Percentiles rank a stretch among this genome's conserved stretches.
These are phyloP conservation scores for Leishmania arabica DNA, from an alignment of 208 protist species.

Conservation along the genomic window DNA sequence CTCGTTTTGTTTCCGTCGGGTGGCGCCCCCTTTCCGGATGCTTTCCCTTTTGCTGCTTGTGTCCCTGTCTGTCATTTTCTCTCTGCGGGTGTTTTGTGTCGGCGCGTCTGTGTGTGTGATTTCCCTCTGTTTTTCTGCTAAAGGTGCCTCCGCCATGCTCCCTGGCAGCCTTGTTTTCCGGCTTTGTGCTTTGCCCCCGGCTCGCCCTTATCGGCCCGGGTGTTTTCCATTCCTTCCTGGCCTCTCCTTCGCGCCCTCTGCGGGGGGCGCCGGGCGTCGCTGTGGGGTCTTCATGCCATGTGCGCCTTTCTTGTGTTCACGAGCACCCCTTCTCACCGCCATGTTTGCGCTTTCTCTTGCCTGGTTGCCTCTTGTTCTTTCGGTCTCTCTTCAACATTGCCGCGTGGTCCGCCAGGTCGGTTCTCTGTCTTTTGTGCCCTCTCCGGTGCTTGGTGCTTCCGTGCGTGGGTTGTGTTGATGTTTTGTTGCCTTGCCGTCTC, in stretches of 20 bases:
- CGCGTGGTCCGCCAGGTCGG: neutral
- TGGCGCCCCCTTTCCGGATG: rapidly evolving
- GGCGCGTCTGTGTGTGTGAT: neutral
- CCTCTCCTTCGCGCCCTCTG: neutral
- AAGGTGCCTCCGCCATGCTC: neutral
- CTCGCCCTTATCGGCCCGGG: neutral
- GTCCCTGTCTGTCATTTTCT: neutral
- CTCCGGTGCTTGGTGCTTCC: neutral
- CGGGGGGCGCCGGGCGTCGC: too few species aligned
- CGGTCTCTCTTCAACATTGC: neutral
- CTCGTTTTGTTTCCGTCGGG: neutral
- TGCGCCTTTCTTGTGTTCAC: too few species aligned
- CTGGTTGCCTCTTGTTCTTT: too few species aligned
- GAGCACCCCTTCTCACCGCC: too few species aligned
- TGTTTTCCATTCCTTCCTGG: neutral
- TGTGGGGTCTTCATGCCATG: too few species aligned
- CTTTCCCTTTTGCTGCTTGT: neutral
- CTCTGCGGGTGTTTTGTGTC: too few species aligned
- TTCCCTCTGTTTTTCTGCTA: neutral
- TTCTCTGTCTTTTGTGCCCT: neutral
- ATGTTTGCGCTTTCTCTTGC: too few species aligned
- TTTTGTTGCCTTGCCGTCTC: neutral
- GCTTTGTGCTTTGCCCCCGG: neutral
- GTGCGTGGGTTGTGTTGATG: neutral
- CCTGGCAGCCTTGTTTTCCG: rapidly evolving